Percentiles rank a stretch among this genome's conserved stretches.
phyloP scores from a whole-genome alignment of 1,284 basidiomycete genomes.

The Sparassis latifolia region DNA sequence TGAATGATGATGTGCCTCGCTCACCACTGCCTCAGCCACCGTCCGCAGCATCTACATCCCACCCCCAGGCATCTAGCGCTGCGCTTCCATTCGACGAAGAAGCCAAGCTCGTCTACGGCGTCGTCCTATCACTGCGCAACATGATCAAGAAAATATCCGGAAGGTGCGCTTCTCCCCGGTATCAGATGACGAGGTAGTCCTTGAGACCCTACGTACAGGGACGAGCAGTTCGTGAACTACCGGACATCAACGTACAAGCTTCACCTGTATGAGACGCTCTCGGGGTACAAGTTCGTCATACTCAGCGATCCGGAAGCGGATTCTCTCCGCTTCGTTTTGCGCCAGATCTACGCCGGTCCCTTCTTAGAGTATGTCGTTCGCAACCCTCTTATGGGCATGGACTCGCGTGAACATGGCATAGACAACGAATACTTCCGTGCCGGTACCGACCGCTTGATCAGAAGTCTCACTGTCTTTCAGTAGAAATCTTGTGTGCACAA shows the following conservation, averaged over 20 bases:
- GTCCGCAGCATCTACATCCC: constrained; percentile 22
- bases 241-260: constrained; percentile 90
- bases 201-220: constrained; percentile 37
- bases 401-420: constrained; percentile 74
- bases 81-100: constrained; percentile 93
- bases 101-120: constrained; percentile 95
- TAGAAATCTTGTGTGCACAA: constrained; percentile 4
- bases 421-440: constrained; percentile 89
- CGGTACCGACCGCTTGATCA: constrained; percentile 74
- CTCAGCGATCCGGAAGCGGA: constrained; percentile 84
- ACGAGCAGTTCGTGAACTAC: constrained; percentile 89
- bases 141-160: constrained; percentile 94
- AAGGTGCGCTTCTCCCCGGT: constrained; percentile 41
- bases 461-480: constrained; percentile 53
- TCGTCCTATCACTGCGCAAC: constrained; percentile 86
- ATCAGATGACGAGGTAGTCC: not conserved
- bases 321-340: constrained; percentile 76
- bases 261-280: constrained; percentile 87
- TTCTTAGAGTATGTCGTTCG: constrained; percentile 92
- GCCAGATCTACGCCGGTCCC: constrained; percentile 89
- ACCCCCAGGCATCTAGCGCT: constrained; percentile 26
- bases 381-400: constrained; percentile 83
- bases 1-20: constrained; percentile 42
- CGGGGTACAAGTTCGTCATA: constrained; percentile 94
- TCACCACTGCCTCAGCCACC: constrained; percentile 29